Percentiles rank a stretch among this genome's conserved stretches.
These are phyloP conservation scores for Backusella parvicylindrica DNA, from an alignment of 192 early-diverging fungal species.

Conservation along the genomic window DNA sequence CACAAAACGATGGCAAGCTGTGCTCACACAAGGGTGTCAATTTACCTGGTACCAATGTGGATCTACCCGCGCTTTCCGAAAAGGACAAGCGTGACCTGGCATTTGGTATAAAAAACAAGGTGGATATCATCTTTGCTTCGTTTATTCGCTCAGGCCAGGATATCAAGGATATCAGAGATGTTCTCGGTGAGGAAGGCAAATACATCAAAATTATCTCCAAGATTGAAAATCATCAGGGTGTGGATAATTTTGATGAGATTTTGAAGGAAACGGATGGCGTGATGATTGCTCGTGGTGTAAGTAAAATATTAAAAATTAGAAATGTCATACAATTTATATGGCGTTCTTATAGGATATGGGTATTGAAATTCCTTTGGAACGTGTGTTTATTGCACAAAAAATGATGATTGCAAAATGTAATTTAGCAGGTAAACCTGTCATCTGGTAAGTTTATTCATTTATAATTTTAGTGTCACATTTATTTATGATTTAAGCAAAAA, in stretches of 20 bases:
- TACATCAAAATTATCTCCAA: conserved; percentile 93
- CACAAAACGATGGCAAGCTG: conserved; percentile 74
- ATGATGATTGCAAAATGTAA: conserved; percentile 98
- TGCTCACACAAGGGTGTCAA: conserved; percentile 91
- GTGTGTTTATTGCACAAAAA: conserved; percentile 87
- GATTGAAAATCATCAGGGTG: conserved; percentile 92
- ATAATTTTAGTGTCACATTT: neutral
- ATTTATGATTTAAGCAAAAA: neutral
- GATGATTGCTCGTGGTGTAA: conserved; percentile 87
- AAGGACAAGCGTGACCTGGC: conserved; percentile 84
- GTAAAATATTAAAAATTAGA: no score
- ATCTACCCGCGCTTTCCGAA: conserved; percentile 85
- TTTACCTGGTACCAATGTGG: conserved; percentile 77
- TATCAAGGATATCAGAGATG: conserved; percentile 79
- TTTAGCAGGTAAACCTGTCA: conserved; percentile 87
- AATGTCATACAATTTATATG: no score
- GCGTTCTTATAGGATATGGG: conserved; percentile 60
- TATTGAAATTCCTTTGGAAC: conserved; percentile 90
- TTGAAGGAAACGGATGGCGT: conserved; percentile 86
- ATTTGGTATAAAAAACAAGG: conserved; percentile 88
- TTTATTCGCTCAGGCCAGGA: conserved; percentile 90
- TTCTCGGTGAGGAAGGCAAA: conserved; percentile 71
- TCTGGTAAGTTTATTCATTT: conserved; percentile 35
- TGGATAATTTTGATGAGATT: conserved; percentile 94
- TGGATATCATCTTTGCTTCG: conserved; percentile 91